Evolutionary conservation across 2,329 filamentous ascomycete species (phyloP), one percentile per base, ranked within the genome.

Genomic region (Trematosphaeria pertusa): DNA sequence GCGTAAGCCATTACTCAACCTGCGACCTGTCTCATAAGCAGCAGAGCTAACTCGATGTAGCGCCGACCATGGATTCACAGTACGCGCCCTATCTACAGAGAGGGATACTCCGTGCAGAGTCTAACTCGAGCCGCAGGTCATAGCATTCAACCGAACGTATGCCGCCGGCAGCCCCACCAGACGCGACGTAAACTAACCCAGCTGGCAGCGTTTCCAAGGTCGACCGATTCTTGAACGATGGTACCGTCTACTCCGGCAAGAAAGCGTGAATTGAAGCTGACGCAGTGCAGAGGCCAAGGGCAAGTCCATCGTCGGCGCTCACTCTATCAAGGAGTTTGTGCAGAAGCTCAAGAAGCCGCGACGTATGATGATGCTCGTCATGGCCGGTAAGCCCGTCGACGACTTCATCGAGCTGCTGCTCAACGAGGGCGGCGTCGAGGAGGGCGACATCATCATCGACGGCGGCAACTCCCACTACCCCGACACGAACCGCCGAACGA

Each of bases 401-500:
- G 90, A 96, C 82, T 97, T 96, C 87, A 97, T 99, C 71, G 91
- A 97, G 84, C 87, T 87, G 65, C 87, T 99, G 61, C 83, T 97
- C 42, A 74, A 56, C 50, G 72, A 76, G 67, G 75, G 75, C 33
- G 70, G 69, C 41, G 64, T 61, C 46, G 69, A 72, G 58, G 62
- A 71, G 61, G 54, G 91, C 88, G 94, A 99, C 75, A 97, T 99
- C 84, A 95, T 99, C 83, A 97, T 99, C 70, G 94, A 99, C 73
- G 94, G 94, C 75, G 94, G 91, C 70, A 97, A 99, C 88, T 97
- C 93, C 61, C 94, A 97, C 83, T 99, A 89, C 86, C 94, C 94
- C 72, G 94, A 97, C 81, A 93, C 90, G 80, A 97, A 97, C 87
- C 91, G 94, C 78, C 90, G 94, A 72, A 92, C 91, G 76, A 81